phyloP scores from a whole-genome alignment of 805 yeast species.

The Lachancea sp. region DNA sequence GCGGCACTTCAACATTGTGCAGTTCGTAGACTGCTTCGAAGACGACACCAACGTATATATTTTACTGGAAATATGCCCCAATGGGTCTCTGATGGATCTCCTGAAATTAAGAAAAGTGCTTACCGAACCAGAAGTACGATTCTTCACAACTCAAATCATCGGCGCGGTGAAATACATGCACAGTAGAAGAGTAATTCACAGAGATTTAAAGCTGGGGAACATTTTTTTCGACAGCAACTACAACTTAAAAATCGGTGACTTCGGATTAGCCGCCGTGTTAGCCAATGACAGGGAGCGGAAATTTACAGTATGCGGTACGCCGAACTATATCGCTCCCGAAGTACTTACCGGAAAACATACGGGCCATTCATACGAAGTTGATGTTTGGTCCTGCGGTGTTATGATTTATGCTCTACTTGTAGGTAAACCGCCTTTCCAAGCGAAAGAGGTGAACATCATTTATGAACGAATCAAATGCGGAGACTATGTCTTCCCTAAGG shows the following conservation, averaged over 20 bases:
- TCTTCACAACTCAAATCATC: slow-evolving; percentile 81
- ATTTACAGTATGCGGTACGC: slow-evolving; percentile 96
- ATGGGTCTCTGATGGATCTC: slow-evolving; percentile 90
- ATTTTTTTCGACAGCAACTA: slow-evolving; percentile 89
- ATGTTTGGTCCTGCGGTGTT: slow-evolving; percentile 96
- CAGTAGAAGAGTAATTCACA: slow-evolving; percentile 83
- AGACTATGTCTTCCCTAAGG: slow-evolving; percentile 73
- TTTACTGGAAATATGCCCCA: slow-evolving; percentile 87
- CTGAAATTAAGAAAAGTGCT: slow-evolving; percentile 77
- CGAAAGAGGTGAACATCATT: slow-evolving; percentile 85
- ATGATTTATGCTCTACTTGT: slow-evolving; percentile 88
- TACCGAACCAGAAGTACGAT: slow-evolving; percentile 87
- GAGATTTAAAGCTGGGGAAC: slow-evolving; percentile 94
- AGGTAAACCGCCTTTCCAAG: slow-evolving; percentile 97
- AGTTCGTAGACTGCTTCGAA: slow-evolving; percentile 93
- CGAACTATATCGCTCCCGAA: slow-evolving; percentile 98
- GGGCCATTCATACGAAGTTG: slow-evolving; percentile 94
- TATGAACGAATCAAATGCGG: slow-evolving; percentile 85
- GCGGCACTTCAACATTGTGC: slow-evolving; percentile 84
- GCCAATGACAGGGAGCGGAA: slow-evolving; percentile 66
- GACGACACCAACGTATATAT: slow-evolving; percentile 93
- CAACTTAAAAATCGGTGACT: slow-evolving; percentile 95
- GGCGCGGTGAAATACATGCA: slow-evolving; percentile 95
- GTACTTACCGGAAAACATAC: slow-evolving; percentile 79
- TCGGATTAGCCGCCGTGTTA: slow-evolving; percentile 95